These are phyloP conservation scores for Apiotrichum montevideense DNA, from an alignment of 1,284 basidiomycete species.

Conservation along the genomic window DNA sequence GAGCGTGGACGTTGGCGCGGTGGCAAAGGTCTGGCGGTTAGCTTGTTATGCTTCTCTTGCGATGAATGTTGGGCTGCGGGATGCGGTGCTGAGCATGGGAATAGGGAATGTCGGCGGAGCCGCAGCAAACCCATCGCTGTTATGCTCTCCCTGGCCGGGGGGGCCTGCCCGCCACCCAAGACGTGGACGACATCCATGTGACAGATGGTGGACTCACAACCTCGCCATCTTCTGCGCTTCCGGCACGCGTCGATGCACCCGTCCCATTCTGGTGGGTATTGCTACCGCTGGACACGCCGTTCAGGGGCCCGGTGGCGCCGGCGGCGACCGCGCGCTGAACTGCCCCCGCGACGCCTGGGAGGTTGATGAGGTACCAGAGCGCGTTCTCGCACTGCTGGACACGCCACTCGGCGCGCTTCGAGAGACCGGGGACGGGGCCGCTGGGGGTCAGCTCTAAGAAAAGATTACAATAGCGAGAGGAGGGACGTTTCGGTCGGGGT, in stretches of 20 bases:
- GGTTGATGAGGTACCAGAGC: conserved; percentile 14
- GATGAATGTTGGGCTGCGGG: too few species aligned
- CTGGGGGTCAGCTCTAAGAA: conserved; percentile 1
- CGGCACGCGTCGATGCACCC: background rate
- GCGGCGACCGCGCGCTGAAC: conserved; percentile 1
- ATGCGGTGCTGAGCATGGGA: too few species aligned
- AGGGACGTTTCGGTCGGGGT: too few species aligned
- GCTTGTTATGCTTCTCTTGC: too few species aligned
- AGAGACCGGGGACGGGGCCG: conserved; percentile 19
- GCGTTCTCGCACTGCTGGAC: conserved; percentile 20
- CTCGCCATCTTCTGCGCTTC: background rate
- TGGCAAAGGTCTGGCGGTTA: background rate
- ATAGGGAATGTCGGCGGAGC: too few species aligned
- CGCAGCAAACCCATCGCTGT: too few species aligned
- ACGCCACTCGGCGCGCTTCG: conserved; percentile 16
- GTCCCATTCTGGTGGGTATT: background rate
- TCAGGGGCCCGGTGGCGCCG: background rate
- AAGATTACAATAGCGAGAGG: too few species aligned
- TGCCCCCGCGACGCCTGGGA: conserved; percentile 12
- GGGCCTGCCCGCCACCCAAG: too few species aligned
- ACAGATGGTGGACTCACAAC: too few species aligned
- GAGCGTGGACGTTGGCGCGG: conserved; percentile 11
- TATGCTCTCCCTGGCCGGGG: too few species aligned
- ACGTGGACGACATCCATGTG: too few species aligned
- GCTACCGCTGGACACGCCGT: background rate